Evolutionary conservation across 805 yeast species (phyloP), one percentile per base, ranked within the genome.

Genomic region (Candida andamanensis): DNA sequence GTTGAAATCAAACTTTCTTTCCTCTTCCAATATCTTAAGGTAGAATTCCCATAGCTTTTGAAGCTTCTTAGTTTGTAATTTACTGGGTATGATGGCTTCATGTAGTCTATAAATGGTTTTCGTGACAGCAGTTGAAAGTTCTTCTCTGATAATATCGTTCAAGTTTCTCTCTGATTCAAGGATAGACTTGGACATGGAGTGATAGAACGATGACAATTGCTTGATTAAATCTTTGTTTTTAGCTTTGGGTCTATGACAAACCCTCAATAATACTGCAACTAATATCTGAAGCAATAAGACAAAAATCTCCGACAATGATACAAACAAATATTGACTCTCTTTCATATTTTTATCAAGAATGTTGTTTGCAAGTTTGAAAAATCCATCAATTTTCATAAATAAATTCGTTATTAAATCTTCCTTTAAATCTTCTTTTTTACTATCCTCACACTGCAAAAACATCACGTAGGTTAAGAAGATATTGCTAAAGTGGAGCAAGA

Each of bases 391-490:
- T 28, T 39, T 36, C 1, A 34, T 24, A 18, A 41, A 33, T 3
- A 41, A 9, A 1, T 30, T 33, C 3, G 40, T 31, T 6, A 32
- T 38, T 11, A 41, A 21, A 17, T 28, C 22, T 17, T 36, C 40
- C 15, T 26, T 36, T 10, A 41, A 36, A 3, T 25, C 26, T 14
- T 28, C 36, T 4, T 25, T 28, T 20, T 36, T 41, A 24, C 27
- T 33, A n/a, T 56, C 63, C 40, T 65, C 71, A 11, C 46, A 47
- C 39, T 65, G 69, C 12, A 64, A 40, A 23, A 61, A 42, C n/a
- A 56, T 41, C 4, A 60, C 36, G 25, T 51, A 55, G 10, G 51
- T 35, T 37, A 62, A 32, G 29, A 45, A 60, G 20, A 53, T 44
- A 26, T 48, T 47, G 13, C 58, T 43, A 37, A 60, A 63, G 20